phyloP scores from a whole-genome alignment of 345 rosid genomes.

The Heritiera fomes region DNA sequence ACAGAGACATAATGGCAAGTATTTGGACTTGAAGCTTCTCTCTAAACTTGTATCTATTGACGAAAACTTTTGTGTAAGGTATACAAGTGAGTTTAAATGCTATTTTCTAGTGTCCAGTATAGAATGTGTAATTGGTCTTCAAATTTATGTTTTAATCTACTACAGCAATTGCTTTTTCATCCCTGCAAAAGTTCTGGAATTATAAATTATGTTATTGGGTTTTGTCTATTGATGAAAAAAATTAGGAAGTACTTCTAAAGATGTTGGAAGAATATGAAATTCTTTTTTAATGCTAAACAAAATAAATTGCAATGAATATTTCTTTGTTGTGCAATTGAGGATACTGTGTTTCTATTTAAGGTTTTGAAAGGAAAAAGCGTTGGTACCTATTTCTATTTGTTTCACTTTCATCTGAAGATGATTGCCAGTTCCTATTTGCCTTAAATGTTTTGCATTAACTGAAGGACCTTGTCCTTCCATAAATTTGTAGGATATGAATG shows the following conservation, averaged over 20 bases:
- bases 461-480: neutral
- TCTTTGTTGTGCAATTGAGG: neutral
- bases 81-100: slow-evolving; percentile 19
- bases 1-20: slow-evolving; percentile 44
- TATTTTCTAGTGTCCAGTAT: neutral
- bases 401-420: neutral
- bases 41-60: slow-evolving; percentile 42
- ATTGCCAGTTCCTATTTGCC: neutral
- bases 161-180: neutral
- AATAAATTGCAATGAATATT: neutral
- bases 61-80: slow-evolving; percentile 49
- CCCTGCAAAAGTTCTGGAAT: neutral
- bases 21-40: slow-evolving; percentile 40
- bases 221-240: neutral
- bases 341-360: neutral
- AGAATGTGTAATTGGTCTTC: slow-evolving; percentile 1
- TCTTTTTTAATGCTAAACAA: neutral
- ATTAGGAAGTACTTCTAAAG: neutral
- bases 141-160: neutral
- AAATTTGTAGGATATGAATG: neutral
- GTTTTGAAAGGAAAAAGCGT: neutral
- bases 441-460: neutral
- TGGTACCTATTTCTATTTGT: neutral
- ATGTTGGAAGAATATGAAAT: neutral
- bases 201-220: neutral